Base-by-base conservation (phyloP, 352 stramenopile species). In the Phytophthora ohioensis region DNA sequence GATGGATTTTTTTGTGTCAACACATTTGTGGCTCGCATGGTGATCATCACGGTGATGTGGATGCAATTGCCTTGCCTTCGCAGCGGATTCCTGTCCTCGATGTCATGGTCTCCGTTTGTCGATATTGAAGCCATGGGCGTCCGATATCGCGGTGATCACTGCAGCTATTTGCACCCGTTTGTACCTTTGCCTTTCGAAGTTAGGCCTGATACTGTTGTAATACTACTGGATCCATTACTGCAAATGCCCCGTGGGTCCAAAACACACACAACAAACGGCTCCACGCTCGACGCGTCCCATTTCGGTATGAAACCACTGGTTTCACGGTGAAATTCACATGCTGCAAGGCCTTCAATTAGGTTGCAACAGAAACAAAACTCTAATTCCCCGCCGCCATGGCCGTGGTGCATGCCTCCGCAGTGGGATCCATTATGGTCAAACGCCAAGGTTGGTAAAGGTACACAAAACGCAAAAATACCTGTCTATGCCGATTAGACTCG, bases 151-250 rank as follows among this genome's bases (percentile, higher is more conserved):
- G 21, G 21, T 27, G 21, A 27, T 27, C 21, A 35, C 0, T 52
- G 47, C 11, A 21, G 30, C 7, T 41, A 21, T 5, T 21, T 57
- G 49, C 13, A 43, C 49, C 51, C 51, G 51, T 35, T 57, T 45
- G 53, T 21, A 13, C 36, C 38, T 42, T 36, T n/a, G n/a, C 34
- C 15, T 27, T 59, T 60, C 6, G 54, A 60, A n/a, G 17, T 47
- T 11, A 34, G 6, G 4, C 3, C 49, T 69, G 62, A 69, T 69
- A 69, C 57, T 43, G 52, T 42, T 68, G 41, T 42, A 17, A 47
- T 39, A 17, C 15, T 9, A 34, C 21, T 39, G 31, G 46, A 46
- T 13, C 46, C 21, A 53, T 67, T 54, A 54, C 48, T 13, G 12
- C 17, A 27, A 51, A 17, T 6, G 6, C 41, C 56, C 13, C 31